Conservation (phyloP, 129 eudicot species). For the Flaveria sonorensis region DNA sequence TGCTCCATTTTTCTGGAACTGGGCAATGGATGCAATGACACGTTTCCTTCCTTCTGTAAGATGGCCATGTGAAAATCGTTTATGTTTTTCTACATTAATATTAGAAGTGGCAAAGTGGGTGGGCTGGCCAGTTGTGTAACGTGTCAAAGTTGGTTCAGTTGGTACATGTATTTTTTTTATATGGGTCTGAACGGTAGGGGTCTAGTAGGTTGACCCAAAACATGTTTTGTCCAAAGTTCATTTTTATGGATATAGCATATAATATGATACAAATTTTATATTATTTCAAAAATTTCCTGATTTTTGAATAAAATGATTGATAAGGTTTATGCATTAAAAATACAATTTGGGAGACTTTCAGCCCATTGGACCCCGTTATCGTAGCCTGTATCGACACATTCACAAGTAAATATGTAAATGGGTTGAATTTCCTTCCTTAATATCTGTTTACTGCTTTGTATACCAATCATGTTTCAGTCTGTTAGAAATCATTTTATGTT, state of each 20-base stretch:
- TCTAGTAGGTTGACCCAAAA: not conserved
- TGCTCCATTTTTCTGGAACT: conserved; percentile 93
- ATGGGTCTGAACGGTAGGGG: not conserved
- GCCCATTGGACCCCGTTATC: not conserved
- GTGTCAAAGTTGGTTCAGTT: not conserved
- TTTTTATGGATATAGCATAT: not conserved
- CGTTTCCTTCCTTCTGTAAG: conserved; percentile 71
- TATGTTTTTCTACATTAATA: not conserved
- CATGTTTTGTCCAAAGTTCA: not conserved
- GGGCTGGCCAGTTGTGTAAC: conserved; percentile 13
- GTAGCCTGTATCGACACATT: not conserved
- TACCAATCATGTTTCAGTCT: conserved; percentile 9
- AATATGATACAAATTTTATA: not conserved
- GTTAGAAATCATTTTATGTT: conserved; percentile 4
- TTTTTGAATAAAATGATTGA: not conserved
- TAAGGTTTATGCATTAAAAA: not conserved
- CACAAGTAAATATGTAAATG: not conserved
- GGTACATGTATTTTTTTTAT: not conserved
- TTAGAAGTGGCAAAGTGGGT: conserved; percentile 6
- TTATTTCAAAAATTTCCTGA: not conserved
- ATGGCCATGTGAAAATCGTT: not conserved
- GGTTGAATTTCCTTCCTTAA: not conserved
- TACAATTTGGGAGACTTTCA: not conserved
- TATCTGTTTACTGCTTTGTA: conserved; percentile 1
- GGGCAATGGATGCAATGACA: conserved; percentile 93